Conservation (phyloP, 371 early-diverging fungal genomes). For the Mucor velutinosus region DNA sequence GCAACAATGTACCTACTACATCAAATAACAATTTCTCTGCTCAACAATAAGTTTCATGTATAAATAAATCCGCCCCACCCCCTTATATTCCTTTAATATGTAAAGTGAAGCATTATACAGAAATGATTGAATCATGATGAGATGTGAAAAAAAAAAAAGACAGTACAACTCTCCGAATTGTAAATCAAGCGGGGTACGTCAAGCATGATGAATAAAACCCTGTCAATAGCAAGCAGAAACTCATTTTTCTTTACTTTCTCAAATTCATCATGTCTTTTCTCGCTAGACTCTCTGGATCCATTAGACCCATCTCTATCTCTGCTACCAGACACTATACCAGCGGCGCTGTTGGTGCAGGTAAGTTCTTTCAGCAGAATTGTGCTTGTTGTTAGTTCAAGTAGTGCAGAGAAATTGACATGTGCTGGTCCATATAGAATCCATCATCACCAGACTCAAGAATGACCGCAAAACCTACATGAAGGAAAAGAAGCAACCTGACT, state of each 20-base stretch:
- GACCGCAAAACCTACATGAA: conserved; percentile 81
- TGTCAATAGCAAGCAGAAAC: not conserved
- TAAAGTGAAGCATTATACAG: not conserved
- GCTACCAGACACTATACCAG: conserved; percentile 15
- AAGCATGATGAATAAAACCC: conserved; percentile 1
- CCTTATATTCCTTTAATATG: not conserved
- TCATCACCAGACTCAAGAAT: conserved; percentile 53
- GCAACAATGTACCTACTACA: not conserved
- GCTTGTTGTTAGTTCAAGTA: no score
- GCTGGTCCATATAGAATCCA: conserved; percentile 13
- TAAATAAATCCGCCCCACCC: not conserved
- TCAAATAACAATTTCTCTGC: not conserved
- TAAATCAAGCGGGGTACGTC: conserved; percentile 1
- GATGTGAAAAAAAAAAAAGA: not conserved
- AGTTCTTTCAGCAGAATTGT: no score
- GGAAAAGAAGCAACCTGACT: conserved; percentile 64
- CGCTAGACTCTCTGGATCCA: not conserved
- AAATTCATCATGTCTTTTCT: conserved; percentile 17
- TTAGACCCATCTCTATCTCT: conserved; percentile 7
- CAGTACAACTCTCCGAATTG: not conserved
- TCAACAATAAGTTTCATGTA: conserved; percentile 9
- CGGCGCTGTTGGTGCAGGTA: conserved; percentile 17
- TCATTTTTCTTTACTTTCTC: not conserved
- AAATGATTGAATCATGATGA: not conserved
- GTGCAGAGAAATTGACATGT: not conserved